These are phyloP conservation scores for Fusarium fujikuroi DNA, from an alignment of 2,329 filamentous ascomycete genomes.

Conservation along the genomic window DNA sequence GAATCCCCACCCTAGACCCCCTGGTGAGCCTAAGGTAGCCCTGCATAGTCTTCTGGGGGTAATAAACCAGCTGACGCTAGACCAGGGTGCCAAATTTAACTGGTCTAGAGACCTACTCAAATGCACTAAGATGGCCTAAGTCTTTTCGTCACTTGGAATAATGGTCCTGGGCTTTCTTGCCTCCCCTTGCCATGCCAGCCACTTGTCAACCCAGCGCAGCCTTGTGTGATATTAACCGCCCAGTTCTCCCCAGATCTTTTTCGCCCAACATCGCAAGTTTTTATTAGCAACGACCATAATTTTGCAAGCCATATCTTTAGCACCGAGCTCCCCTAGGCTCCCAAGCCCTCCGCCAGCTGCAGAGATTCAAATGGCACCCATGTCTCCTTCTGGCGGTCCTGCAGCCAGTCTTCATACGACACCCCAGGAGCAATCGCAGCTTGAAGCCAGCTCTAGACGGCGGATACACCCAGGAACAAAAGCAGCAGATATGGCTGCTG, in stretches of 20 bases:
- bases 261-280: slow-evolving; percentile 22
- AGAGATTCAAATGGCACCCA: slow-evolving; percentile 89
- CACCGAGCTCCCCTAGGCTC: slow-evolving; percentile 87
- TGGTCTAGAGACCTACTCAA: background rate
- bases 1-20: slow-evolving; percentile 7
- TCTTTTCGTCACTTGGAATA: background rate
- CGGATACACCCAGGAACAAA: slow-evolving; percentile 93
- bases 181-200: slow-evolving; percentile 13
- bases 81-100: background rate
- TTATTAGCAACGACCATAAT: slow-evolving; percentile 13
- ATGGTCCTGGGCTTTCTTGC: background rate
- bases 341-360: slow-evolving; percentile 94
- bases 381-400: slow-evolving; percentile 73
- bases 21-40: slow-evolving; percentile 6
- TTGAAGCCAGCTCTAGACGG: slow-evolving; percentile 80
- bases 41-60: slow-evolving; percentile 1
- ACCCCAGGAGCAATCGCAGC: slow-evolving; percentile 70
- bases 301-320: slow-evolving; percentile 60
- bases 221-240: slow-evolving; percentile 33
- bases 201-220: slow-evolving; percentile 26
- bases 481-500: slow-evolving; percentile 90
- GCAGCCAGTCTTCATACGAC: slow-evolving; percentile 66
- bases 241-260: slow-evolving; percentile 22
- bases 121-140: background rate
- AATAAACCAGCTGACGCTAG: background rate